These are phyloP conservation scores for Tetrahymena borealis DNA, from an alignment of 73 alveolate species.

Conservation along the genomic window DNA sequence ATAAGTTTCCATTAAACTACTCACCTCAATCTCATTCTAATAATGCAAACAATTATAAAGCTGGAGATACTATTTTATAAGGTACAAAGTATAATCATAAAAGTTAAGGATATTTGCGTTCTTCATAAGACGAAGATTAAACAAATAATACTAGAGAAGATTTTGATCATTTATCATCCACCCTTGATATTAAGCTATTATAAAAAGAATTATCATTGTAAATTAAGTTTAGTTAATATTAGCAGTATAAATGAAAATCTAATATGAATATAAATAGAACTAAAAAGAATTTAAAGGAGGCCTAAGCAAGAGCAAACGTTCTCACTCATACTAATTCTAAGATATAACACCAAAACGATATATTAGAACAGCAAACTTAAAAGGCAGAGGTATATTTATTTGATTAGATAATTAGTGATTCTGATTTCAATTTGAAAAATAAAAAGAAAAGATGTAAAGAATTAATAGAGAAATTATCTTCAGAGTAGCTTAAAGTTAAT, in stretches of 20 bases:
- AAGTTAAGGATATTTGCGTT: not conserved
- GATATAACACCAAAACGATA: not conserved
- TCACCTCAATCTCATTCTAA: not conserved
- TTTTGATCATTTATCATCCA: not conserved
- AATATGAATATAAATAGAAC: not conserved
- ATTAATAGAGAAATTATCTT: not conserved
- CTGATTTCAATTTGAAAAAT: not conserved
- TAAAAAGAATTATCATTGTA: not conserved
- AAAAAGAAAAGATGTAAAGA: not conserved
- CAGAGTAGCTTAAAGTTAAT: not conserved
- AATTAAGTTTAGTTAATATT: not conserved
- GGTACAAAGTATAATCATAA: not conserved
- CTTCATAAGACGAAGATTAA: not conserved
- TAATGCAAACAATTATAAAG: not conserved
- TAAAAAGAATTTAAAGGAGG: not conserved
- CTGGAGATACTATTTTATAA: not conserved
- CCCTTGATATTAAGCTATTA: not conserved
- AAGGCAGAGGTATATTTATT: not conserved
- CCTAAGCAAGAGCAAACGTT: not conserved
- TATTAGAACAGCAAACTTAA: not conserved
- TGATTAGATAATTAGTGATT: not conserved
- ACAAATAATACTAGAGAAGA: not conserved
- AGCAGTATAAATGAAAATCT: not conserved
- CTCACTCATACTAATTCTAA: not conserved
- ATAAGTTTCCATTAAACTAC: not conserved